Percentiles rank a stretch among this genome's conserved stretches.
Conservation (phyloP, 352 stramenopile species). For the Phytophthora podocarpi region DNA sequence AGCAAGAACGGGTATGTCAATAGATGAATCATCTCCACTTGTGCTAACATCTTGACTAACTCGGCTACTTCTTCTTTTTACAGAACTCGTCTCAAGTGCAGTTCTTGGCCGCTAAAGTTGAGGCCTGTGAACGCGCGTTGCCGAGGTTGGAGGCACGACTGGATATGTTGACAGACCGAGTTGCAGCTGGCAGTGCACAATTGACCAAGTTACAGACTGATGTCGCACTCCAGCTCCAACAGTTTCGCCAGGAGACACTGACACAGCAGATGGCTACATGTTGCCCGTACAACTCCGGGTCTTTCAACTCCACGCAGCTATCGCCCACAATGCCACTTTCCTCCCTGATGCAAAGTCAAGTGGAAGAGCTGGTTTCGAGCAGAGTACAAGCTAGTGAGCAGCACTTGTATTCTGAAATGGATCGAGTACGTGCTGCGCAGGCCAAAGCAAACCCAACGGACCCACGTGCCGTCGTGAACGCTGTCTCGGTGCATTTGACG, state of each 20-base stretch:
- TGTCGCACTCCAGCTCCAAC: conserved; percentile 37
- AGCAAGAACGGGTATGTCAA: conserved; percentile 52
- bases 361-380: conserved; percentile 48
- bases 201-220: conserved; percentile 51
- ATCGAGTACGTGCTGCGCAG: conserved; percentile 32
- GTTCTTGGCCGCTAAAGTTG: conserved; percentile 59
- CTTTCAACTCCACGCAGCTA: conserved; percentile 9
- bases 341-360: conserved; percentile 52
- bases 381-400: conserved; percentile 44
- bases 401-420: conserved; percentile 35
- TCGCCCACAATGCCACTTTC: conserved; percentile 36
- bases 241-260: conserved; percentile 36
- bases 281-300: conserved; percentile 12
- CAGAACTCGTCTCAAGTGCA: conserved; percentile 58
- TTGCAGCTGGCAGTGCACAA: conserved; percentile 48
- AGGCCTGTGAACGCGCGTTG: conserved; percentile 66
- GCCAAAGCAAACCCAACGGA: conserved; percentile 11
- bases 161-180: conserved; percentile 62
- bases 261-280: conserved; percentile 28
- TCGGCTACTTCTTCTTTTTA: background rate
- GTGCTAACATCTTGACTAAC: background rate
- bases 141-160: conserved; percentile 61
- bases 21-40: background rate
- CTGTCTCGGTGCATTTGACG: conserved; percentile 57
- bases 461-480: conserved; percentile 54